Evolutionary conservation across 345 rosid genomes (phyloP), one percentile per base, ranked within the genome.

Genomic region (Orychophragmus violaceus): DNA sequence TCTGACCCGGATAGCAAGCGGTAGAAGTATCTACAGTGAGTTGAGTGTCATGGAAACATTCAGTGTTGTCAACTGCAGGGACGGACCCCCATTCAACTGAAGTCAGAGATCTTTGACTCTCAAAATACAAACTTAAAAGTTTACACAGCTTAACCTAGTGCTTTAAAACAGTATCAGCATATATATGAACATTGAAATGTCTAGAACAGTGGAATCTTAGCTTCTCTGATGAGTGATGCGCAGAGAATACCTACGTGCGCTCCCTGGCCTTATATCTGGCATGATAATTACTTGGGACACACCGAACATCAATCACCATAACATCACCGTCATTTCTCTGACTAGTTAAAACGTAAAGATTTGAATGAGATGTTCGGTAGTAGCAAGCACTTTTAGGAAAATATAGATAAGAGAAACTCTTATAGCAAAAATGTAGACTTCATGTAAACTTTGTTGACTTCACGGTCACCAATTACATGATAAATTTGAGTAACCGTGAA

Each of bases 181-280:
- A 24, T 13, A 52, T 19, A 18, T 52, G 32, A 64, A 12, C 61
- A 48, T 22, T 11, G 16, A 56, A 45, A 25, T 36, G 29, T 58
- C 21, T 28, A 64, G 44, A 64, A 57, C 35, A 27, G 27, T 17
- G 7, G 51, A 72, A 10, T 13, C 16, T 65, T 59, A 24, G 50
- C 72, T 67, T 42, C 52, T 58, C 42, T 49, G 70, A 32, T 16
- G 72, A 19, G 66, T 54, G 23, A 37, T 59, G 69, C 27, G 50
- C 67, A 51, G 72, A 42, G 69, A 83, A 78, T 81, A 88, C 97
- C 82, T 85, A 93, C 96, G 78, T 93, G 83, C 98, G 93, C 74
- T 89, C 98, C 72, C 35, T 76, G 64, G 97, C 96, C 72, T 77
- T 86, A 66, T 69, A 86, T 83, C 98, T 86, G 55, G 98, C 95